These are phyloP conservation scores for Prunus mongolica DNA, from an alignment of 306 rosid genomes.

Conservation along the genomic window DNA sequence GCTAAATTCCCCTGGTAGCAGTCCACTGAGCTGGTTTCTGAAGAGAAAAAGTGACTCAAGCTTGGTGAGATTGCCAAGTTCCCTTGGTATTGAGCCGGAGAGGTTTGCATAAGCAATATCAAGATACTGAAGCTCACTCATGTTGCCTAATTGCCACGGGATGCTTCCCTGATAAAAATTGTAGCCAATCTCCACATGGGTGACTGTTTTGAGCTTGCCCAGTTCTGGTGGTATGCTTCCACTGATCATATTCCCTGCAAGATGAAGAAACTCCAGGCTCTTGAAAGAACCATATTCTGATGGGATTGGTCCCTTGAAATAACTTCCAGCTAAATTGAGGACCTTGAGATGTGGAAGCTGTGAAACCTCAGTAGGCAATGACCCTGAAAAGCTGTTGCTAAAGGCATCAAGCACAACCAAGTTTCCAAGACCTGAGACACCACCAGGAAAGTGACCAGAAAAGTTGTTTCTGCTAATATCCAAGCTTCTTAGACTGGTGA, in stretches of 20 bases:
- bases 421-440: slow-evolving; percentile 45
- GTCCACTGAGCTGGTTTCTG: slow-evolving; percentile 69
- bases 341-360: slow-evolving; percentile 48
- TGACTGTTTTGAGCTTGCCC: slow-evolving; percentile 79
- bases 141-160: slow-evolving; percentile 69
- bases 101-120: slow-evolving; percentile 86
- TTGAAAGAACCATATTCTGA: slow-evolving; percentile 70
- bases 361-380: slow-evolving; percentile 63
- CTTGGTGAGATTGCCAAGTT: slow-evolving; percentile 66
- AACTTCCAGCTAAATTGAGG: slow-evolving; percentile 86
- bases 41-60: slow-evolving; percentile 75
- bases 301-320: slow-evolving; percentile 86
- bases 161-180: slow-evolving; percentile 58
- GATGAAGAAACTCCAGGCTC: slow-evolving; percentile 76
- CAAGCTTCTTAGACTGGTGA: slow-evolving; percentile 54
- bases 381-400: slow-evolving; percentile 84
- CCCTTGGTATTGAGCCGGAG: slow-evolving; percentile 66
- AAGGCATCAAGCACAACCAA: slow-evolving; percentile 71
- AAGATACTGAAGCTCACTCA: slow-evolving; percentile 79
- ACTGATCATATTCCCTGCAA: slow-evolving; percentile 74
- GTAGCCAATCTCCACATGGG: slow-evolving; percentile 92
- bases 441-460: slow-evolving; percentile 71
- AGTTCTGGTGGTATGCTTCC: slow-evolving; percentile 73
- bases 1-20: slow-evolving; percentile 64
- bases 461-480: slow-evolving; percentile 86